A percentile compares a stretch with the other conserved stretches of the same genome.
These are phyloP conservation scores for Falciphora oryzae DNA, from an alignment of 2,329 filamentous ascomycete genomes.

Conservation along the genomic window DNA sequence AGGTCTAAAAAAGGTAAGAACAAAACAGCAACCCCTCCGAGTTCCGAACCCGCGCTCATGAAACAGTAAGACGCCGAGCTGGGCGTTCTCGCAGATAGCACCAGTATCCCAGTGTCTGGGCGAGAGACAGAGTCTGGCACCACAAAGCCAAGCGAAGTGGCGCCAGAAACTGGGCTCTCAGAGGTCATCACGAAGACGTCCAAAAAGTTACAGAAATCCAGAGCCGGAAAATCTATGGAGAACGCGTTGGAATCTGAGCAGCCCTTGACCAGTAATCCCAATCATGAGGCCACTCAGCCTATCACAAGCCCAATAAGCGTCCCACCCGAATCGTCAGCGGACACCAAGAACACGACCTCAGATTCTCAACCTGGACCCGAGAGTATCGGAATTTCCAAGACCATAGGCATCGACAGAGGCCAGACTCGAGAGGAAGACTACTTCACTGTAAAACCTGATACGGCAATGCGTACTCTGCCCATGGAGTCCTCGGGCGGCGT, in stretches of 20 bases:
- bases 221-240: background rate
- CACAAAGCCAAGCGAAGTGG: background rate
- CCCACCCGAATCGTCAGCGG: too few relatives aligned
- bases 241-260: too few relatives aligned
- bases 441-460: conserved; percentile 20
- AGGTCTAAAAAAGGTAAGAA: conserved; percentile 29
- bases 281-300: too few relatives aligned
- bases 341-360: background rate
- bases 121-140: background rate
- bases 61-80: conserved; percentile 1
- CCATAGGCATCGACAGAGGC: background rate
- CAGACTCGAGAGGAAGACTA: conserved; percentile 17
- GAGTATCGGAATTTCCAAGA: background rate
- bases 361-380: background rate
- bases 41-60: conserved; percentile 10
- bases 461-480: conserved; percentile 13
- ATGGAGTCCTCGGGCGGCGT: conserved; percentile 9
- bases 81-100: background rate
- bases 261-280: too few relatives aligned
- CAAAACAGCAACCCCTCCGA: conserved; percentile 14
- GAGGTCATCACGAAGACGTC: conserved; percentile 14
- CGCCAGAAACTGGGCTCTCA: background rate
- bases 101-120: background rate
- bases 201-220: conserved; percentile 26
- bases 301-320: too few relatives aligned